Conservation (phyloP, 2,329 filamentous ascomycete species). For the Cladosporium sp. region DNA sequence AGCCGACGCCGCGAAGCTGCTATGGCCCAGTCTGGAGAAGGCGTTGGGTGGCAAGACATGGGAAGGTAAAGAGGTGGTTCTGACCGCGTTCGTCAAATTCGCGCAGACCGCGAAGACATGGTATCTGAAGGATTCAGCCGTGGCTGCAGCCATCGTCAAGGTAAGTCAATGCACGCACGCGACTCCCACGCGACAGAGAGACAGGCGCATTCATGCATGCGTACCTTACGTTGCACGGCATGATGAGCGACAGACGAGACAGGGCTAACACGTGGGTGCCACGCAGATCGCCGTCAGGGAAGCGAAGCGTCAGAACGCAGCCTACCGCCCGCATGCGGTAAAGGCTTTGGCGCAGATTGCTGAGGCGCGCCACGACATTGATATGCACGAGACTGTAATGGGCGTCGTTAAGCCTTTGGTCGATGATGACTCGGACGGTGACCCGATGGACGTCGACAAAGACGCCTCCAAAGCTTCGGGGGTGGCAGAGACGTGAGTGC, state of each 20-base stretch:
- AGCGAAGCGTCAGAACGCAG: slow-evolving; percentile 85
- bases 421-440: slow-evolving; percentile 44
- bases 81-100: slow-evolving; percentile 76
- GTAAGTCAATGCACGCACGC: slow-evolving; percentile 38
- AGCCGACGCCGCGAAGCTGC: slow-evolving; percentile 23
- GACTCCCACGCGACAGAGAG: not conserved
- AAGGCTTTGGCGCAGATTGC: slow-evolving; percentile 68
- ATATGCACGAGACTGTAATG: slow-evolving; percentile 65
- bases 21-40: slow-evolving; percentile 84
- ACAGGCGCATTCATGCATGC: not conserved
- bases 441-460: slow-evolving; percentile 67
- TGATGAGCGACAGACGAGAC: slow-evolving; percentile 3
- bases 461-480: slow-evolving; percentile 19
- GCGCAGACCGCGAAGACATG: slow-evolving; percentile 60
- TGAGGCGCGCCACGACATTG: slow-evolving; percentile 62
- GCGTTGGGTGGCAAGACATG: slow-evolving; percentile 86
- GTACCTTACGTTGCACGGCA: not conserved
- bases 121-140: slow-evolving; percentile 54
- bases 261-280: slow-evolving; percentile 19
- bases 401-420: slow-evolving; percentile 61
- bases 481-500: not conserved
- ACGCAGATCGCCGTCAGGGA: slow-evolving; percentile 71
- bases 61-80: slow-evolving; percentile 80
- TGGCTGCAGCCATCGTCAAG: slow-evolving; percentile 62
- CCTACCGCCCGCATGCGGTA: slow-evolving; percentile 74